Base-by-base conservation (phyloP, 208 protist genomes). In the Wallacemonas sp. region DNA sequence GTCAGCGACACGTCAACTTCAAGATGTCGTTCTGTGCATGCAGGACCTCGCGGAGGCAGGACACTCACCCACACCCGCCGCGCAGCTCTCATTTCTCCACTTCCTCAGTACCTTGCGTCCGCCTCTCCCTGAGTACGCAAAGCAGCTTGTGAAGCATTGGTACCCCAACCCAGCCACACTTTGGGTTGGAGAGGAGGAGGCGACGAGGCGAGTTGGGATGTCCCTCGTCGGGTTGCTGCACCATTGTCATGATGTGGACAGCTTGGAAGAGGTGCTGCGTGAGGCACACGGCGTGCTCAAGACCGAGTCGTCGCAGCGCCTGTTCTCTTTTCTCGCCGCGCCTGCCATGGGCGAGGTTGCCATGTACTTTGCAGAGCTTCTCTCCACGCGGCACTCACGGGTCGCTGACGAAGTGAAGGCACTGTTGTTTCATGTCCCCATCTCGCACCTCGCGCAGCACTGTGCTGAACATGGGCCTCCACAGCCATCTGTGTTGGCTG, bases 81-180 rank as follows among this genome's bases (percentile, higher is more conserved):
- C 89, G 2, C 89, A 95, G 69, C 61, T 66, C 19, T 58, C 70
- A 0, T 82, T 95, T 41, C 30, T 93, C 15, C 62, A 61, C 4
- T 80, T 75, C 24, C 75, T 91, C 12, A 65, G 65, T 1, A 56
- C 33, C n/a, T 72, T 67, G 27, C 49, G 51, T 27, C 86, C 79
- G 1, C 70, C 86, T 3, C 33, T 88, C 44, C 42, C 79, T 27
- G 67, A 74, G 24, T 92, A 95, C 72, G 89, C 84, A 24, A 75
- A 83, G n/a, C 85, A 91, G 58, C 75, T 95, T 8, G 71, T 91
- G 34, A n/a, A 21, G 31, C 81, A 88, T 49, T 95, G 89, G 86
- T 77, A 91, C 55, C 70, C 77, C 3, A 28, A 66, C 5, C 49
- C 46, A 54, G 0, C 3, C 36, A 8, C 12, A 42, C 71, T 70